Evolutionary conservation across 805 yeast genomes (phyloP), one percentile per base, ranked within the genome.

Genomic region (Candida krabiensis): DNA sequence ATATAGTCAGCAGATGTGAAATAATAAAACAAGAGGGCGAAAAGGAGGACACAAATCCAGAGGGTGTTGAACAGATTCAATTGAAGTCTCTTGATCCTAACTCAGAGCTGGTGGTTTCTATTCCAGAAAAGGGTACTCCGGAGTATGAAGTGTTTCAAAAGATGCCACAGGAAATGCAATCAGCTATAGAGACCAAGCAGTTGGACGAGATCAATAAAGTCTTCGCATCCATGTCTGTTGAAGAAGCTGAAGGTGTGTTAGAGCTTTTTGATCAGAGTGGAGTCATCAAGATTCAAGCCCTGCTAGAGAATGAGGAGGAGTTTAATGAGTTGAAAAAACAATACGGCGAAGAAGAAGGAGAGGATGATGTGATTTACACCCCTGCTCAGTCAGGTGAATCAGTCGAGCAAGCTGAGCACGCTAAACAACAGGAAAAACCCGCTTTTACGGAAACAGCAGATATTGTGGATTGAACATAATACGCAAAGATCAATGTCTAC

Each of bases 21-120:
- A 62, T 87, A 3, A 71, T 93, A 40, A 61, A 70, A 31, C 61
- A 69, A 35, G 86, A 85, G 52, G 69, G 69, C 26, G 62, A 49
- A 9, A 60, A 57, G 9, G 69, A 58, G 4, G 64, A 53, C 7
- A 72, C 58, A 24, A 67, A 61, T 19, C 76, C 61, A 27, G 90
- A 79, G 31, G 71, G 62, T n/a, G 91, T 80, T 35, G 91, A 82
- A 40, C 80, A 83, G 43, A 89, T 91, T 49, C 99, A 91, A 64
- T 70, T 91, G 56, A 86, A 86, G 56, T 79, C 96, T 0, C 73
- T 90, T 41, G 98, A 91, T 61, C 96, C 93, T 28, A 73, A 80
- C 41, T 77, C 89, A 2, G 81, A 83, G 60, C 70, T 91, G 30
- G 71, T 77, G 33, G 87, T 91, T 11, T 74, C 71, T 41, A 64